These are phyloP conservation scores for Pneumocystis wakefieldiae DNA, from an alignment of 1,139 yeast species.

Conservation along the genomic window DNA sequence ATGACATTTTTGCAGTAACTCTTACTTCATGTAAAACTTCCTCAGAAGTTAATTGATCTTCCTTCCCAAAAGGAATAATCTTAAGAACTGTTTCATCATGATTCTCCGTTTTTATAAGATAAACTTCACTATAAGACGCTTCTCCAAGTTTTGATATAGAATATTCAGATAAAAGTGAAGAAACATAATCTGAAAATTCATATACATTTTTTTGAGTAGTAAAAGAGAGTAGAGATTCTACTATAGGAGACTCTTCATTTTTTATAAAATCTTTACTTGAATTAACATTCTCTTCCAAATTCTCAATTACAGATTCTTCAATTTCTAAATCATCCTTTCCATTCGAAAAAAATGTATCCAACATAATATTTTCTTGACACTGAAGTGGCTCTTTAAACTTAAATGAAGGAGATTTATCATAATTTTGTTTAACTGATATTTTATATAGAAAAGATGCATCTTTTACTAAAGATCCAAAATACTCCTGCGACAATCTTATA, in stretches of 20 bases:
- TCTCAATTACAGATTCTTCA: not conserved
- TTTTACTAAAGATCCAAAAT: not conserved
- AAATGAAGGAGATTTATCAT: not conserved
- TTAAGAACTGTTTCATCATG: constrained; percentile 27
- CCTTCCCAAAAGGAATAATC: constrained; percentile 37
- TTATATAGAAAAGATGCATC: not conserved
- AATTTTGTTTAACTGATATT: not conserved
- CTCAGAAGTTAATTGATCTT: constrained; percentile 29
- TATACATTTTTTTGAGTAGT: not conserved
- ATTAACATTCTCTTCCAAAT: not conserved
- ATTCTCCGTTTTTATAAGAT: constrained; percentile 16
- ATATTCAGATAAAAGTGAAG: not conserved
- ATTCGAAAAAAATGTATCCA: not conserved
- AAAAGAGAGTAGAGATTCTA: not conserved
- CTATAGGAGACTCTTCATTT: not conserved
- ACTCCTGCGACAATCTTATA: not conserved
- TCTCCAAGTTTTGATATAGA: constrained; percentile 28
- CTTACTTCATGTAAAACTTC: constrained; percentile 36
- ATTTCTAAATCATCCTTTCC: not conserved
- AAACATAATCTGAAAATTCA: not conserved
- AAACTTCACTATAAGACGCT: constrained; percentile 36
- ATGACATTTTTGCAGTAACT: constrained; percentile 28
- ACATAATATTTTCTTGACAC: not conserved
- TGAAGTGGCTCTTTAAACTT: not conserved
- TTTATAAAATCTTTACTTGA: not conserved